Percentiles rank a stretch among this genome's conserved stretches.
These are phyloP conservation scores for Arthrinium phaeospermum DNA, from an alignment of 2,329 filamentous ascomycete genomes.

Conservation along the genomic window DNA sequence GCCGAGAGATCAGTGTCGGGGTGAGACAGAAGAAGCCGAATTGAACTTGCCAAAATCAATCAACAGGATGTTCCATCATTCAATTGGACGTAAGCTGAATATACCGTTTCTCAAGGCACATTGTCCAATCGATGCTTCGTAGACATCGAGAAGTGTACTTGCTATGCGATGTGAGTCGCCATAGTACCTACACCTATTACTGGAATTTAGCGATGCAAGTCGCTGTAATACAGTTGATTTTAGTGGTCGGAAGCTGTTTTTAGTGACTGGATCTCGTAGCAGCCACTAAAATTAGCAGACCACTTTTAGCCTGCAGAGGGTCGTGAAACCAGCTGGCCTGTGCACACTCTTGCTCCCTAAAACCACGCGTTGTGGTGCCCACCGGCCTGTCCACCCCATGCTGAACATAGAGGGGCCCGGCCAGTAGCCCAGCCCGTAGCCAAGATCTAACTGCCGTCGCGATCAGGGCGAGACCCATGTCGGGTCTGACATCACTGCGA, in stretches of 20 bases:
- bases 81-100: neutral
- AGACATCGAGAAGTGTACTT: too few species aligned
- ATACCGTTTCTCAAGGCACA: too few species aligned
- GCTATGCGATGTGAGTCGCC: too few species aligned
- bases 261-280: too few species aligned
- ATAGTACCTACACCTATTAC: too few species aligned
- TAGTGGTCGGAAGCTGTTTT: too few species aligned
- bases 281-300: neutral
- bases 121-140: too few species aligned
- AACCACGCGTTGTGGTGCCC: neutral
- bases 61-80: neutral
- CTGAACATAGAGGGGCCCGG: neutral
- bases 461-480: slow-evolving; percentile 9
- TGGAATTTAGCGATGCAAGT: too few species aligned
- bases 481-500: slow-evolving; percentile 5
- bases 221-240: too few species aligned
- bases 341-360: neutral
- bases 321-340: neutral
- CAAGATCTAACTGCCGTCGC: slow-evolving; percentile 7
- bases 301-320: neutral
- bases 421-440: neutral
- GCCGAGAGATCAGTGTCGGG: neutral
- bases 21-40: neutral
- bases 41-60: neutral
- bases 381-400: neutral